Conservation (phyloP, 1,284 basidiomycete genomes). For the Agaricales sp. region DNA sequence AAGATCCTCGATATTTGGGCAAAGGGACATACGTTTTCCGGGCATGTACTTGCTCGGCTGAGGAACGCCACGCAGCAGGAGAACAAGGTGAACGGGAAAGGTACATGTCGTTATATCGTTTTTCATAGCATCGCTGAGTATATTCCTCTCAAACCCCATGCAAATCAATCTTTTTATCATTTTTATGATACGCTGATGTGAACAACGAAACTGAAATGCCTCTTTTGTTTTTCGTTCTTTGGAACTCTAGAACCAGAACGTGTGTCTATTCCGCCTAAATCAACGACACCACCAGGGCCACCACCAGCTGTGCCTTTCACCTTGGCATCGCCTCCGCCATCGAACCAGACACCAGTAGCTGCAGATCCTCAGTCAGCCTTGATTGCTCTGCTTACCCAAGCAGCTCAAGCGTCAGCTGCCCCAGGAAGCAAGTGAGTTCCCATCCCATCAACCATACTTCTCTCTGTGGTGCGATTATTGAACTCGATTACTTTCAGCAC, state of each 20-base stretch:
- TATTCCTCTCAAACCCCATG: slow-evolving; percentile 37
- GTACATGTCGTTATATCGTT: slow-evolving; percentile 71
- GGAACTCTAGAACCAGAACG: slow-evolving; percentile 54
- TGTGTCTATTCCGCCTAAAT: slow-evolving; percentile 25
- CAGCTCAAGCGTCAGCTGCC: slow-evolving; percentile 27
- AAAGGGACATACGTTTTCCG: slow-evolving; percentile 78
- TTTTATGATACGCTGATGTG: slow-evolving; percentile 29
- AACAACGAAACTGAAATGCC: slow-evolving; percentile 59
- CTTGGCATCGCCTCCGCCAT: slow-evolving; percentile 14
- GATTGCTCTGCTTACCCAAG: slow-evolving; percentile 57
- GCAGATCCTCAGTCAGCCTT: slow-evolving; percentile 47
- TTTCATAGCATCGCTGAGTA: slow-evolving; percentile 67
- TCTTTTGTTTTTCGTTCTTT: slow-evolving; percentile 45
- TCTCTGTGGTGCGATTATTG: slow-evolving; percentile 10
- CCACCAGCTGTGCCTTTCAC: slow-evolving; percentile 17
- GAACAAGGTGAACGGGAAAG: slow-evolving; percentile 60
- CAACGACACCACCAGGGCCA: slow-evolving; percentile 13
- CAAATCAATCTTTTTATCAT: slow-evolving; percentile 48
- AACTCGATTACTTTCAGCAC: slow-evolving; percentile 1
- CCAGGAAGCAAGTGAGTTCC: slow-evolving; percentile 21
- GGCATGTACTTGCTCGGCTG: slow-evolving; percentile 56
- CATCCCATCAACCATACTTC: slow-evolving; percentile 1
- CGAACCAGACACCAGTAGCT: slow-evolving; percentile 19
- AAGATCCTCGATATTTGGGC: slow-evolving; percentile 94
- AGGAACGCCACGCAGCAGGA: slow-evolving; percentile 17